Base-by-base conservation (phyloP, 1,284 basidiomycete genomes). In the Limonomyces culmigenus region DNA sequence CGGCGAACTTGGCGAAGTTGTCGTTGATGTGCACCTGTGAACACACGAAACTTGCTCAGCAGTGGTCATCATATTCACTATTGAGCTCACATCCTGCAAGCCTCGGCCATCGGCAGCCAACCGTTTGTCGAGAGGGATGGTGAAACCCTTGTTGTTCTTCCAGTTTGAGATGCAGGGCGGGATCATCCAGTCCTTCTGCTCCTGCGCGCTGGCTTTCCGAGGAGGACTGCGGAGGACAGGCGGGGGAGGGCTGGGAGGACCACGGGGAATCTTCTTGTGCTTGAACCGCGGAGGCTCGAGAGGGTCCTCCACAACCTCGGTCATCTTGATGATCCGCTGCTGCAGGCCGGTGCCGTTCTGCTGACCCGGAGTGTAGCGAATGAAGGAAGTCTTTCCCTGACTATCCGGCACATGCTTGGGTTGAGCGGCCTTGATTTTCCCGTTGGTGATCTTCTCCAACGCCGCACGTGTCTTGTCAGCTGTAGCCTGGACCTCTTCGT, bases 71-170 rank as follows among this genome's bases (percentile, higher is more conserved):
- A 32, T 21, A 21, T 12, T n/a, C n/a, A 37, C 12, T 12, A 5
- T 10, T 37, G 20, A n/a, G 65, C 84, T 54, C 43, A 97, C 91
- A 54, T 99, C 95, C 56, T 98, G 93, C 31, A 99, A 65, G 37
- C 93, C 92, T 46, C 93, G 75, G 12, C 93, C 95, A 55, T 98
- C 93, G 10, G 95, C 93, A 15, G 95, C 95, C 34, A 99, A 66
- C 47, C 95, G 87, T 62, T 99, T 98, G 56, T 98, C 95, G 17
- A 98, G 69, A 19, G 95, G 92, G 47, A 98, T 97, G 4, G 93
- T 98, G 59, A 93, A 98, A 69, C 95, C 95, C 60, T 97, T 97
- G 75, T 98, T 97, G 66, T 99, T 99, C 67, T 99, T 99, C 95
- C 95, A 99, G 60, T 98, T 99, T 21, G 91, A 96, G 43, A 99